These are phyloP conservation scores for Planoprotostelium fungivorum DNA, from an alignment of 78 protist species.

Conservation along the genomic window DNA sequence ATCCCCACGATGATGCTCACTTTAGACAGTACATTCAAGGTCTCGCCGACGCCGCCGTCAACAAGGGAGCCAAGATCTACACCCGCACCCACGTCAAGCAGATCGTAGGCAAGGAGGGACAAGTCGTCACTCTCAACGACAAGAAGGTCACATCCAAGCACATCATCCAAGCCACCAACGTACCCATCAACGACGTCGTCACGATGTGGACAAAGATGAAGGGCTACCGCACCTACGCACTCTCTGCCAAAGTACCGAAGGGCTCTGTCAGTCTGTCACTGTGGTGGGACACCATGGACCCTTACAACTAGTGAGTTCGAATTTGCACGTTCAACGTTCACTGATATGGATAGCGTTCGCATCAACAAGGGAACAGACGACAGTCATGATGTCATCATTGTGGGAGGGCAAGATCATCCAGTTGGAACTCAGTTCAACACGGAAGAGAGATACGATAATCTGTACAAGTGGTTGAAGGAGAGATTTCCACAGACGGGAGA, in stretches of 20 bases:
- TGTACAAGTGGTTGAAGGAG: not conserved
- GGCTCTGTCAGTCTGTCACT: not conserved
- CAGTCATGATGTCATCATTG: not conserved
- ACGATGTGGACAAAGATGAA: not conserved
- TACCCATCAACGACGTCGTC: not conserved
- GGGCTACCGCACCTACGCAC: not conserved
- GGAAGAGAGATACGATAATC: not conserved
- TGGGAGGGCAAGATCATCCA: not conserved
- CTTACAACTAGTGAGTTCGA: not conserved
- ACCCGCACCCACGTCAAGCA: not conserved
- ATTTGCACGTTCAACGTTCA: not conserved
- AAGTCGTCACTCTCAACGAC: not conserved
- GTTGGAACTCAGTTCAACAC: not conserved
- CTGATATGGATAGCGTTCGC: not conserved
- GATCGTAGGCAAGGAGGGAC: not conserved
- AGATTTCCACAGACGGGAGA: not conserved
- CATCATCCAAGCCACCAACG: not conserved
- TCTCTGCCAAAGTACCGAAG: not conserved
- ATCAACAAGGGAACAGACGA: not conserved
- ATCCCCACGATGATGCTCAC: not conserved
- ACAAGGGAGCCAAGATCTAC: not conserved
- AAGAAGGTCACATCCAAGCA: not conserved
- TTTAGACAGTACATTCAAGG: not conserved
- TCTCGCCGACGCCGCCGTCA: not conserved
- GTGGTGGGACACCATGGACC: not conserved